These are phyloP conservation scores for Hemileia vastatrix DNA, from an alignment of 1,284 basidiomycete species.

Conservation along the genomic window DNA sequence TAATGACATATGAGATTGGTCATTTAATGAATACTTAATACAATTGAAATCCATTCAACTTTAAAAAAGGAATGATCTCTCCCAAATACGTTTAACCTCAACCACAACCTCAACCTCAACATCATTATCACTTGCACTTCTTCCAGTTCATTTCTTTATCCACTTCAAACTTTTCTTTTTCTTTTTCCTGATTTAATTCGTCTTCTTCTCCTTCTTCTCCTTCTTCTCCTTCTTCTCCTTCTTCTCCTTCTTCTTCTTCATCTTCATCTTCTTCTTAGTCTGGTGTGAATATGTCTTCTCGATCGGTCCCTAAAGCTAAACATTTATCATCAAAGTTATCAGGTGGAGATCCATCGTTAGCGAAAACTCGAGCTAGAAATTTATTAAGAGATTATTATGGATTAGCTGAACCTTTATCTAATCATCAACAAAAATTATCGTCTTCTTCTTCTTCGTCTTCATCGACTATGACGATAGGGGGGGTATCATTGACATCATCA, in stretches of 20 bases:
- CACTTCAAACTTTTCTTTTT: background rate
- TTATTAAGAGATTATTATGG: slow-evolving; percentile 73
- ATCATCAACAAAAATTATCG: background rate
- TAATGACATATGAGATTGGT: too few species aligned
- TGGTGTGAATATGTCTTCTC: background rate
- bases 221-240: background rate
- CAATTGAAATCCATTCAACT: too few species aligned
- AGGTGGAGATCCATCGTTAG: background rate
- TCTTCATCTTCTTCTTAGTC: background rate
- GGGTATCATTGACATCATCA: background rate
- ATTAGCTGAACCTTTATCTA: too few species aligned
- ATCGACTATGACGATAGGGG: background rate
- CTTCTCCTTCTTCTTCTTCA: background rate
- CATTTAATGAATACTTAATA: too few species aligned
- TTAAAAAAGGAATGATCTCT: too few species aligned
- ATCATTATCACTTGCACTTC: too few species aligned
- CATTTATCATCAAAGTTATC: background rate
- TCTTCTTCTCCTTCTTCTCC: background rate
- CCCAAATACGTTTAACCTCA: too few species aligned
- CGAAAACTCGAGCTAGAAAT: slow-evolving; percentile 45
- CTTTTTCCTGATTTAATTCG: background rate
- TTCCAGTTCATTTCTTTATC: background rate
- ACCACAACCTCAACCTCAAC: too few species aligned
- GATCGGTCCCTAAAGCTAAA: background rate
- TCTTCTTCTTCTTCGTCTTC: background rate